Percentiles rank a stretch among this genome's conserved stretches.
Evolutionary conservation across 2,329 filamentous ascomycete genomes (phyloP).

Genomic region (Neonectria faginata): DNA sequence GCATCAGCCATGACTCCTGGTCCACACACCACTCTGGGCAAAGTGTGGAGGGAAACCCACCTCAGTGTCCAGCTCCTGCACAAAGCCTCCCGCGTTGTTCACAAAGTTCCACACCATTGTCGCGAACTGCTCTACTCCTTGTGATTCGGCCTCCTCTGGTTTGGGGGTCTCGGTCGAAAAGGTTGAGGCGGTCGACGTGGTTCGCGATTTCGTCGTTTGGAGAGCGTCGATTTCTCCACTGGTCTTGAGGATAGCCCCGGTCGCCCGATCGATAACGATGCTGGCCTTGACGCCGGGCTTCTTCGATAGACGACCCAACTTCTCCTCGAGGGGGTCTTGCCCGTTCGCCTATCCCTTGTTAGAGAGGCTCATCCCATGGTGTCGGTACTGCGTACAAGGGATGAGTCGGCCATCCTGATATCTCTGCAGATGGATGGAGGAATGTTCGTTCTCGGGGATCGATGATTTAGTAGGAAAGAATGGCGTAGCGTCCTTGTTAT

Average conservation of each 20-base stretch:
- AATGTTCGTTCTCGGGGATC: neutral
- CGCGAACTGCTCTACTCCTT: conserved; percentile 78
- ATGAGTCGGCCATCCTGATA: conserved; percentile 41
- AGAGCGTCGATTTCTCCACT: conserved; percentile 75
- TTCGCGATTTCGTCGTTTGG: conserved; percentile 52
- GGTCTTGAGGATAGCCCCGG: conserved; percentile 79
- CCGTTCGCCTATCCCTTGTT: conserved; percentile 53
- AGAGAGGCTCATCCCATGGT: conserved; percentile 10
- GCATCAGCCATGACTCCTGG: conserved; percentile 38
- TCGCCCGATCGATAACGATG: conserved; percentile 77
- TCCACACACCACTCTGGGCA: conserved; percentile 10
- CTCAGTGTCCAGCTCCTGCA: conserved; percentile 79
- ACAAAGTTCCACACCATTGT: conserved; percentile 82
- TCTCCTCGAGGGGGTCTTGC: conserved; percentile 72
- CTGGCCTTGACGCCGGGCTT: conserved; percentile 85
- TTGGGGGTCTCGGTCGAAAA: conserved; percentile 60
- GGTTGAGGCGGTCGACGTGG: conserved; percentile 53
- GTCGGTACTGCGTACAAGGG: conserved; percentile 34
- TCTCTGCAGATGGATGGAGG: neutral
- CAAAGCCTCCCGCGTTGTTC: conserved; percentile 73
- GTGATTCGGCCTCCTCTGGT: conserved; percentile 61
- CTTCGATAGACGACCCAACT: conserved; percentile 76
- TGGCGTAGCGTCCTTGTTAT: conserved; percentile 26
- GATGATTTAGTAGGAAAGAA: conserved; percentile 11
- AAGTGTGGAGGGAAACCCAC: conserved; percentile 52